These are phyloP conservation scores for Primulina eburnea DNA, from an alignment of 257 asterid species.

Conservation along the genomic window DNA sequence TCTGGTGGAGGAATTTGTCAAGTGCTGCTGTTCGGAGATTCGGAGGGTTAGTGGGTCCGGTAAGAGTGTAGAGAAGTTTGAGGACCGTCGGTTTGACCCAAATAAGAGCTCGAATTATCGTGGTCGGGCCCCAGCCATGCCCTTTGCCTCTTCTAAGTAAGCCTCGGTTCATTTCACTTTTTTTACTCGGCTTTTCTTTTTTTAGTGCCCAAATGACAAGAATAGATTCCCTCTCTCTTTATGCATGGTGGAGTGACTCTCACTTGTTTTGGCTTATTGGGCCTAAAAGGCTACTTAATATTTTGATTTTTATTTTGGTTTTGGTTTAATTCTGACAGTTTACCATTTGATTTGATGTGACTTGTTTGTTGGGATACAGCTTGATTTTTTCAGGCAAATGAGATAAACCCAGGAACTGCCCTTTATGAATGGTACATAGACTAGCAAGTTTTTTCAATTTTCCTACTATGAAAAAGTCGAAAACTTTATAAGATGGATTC, in stretches of 20 bases:
- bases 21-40: slow-evolving; percentile 59
- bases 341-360: slow-evolving; percentile 7
- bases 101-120: slow-evolving; percentile 39
- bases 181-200: not conserved
- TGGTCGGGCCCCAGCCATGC: slow-evolving; percentile 44
- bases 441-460: not conserved
- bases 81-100: slow-evolving; percentile 48
- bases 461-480: not conserved
- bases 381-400: not conserved
- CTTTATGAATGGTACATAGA: not conserved
- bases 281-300: not conserved
- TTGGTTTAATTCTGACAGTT: not conserved
- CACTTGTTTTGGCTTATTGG: not conserved
- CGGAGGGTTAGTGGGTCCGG: slow-evolving; percentile 37
- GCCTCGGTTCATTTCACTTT: not conserved
- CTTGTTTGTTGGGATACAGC: slow-evolving; percentile 1
- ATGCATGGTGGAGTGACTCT: not conserved
- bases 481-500: slow-evolving; percentile 9
- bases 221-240: not conserved
- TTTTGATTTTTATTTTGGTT: not conserved
- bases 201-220: not conserved
- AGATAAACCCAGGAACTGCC: not conserved
- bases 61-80: slow-evolving; percentile 48
- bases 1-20: slow-evolving; percentile 31
- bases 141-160: slow-evolving; percentile 67